These are phyloP conservation scores for Schizochytrium sp. DNA, from an alignment of 108 stramenopile genomes.

Conservation along the genomic window DNA sequence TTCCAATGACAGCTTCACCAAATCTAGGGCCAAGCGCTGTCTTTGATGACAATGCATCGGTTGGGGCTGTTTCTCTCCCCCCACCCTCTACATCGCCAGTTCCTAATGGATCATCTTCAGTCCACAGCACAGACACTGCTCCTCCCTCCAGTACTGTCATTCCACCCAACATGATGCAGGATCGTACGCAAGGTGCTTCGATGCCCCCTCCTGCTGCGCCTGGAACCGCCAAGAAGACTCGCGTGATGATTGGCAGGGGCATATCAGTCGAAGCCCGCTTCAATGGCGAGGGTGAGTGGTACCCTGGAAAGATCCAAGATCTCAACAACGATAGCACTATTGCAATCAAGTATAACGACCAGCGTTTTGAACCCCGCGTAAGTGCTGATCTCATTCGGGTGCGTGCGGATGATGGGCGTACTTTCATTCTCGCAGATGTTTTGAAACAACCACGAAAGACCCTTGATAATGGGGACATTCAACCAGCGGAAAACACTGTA, in stretches of 20 bases:
- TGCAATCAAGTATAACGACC: conserved; percentile 52
- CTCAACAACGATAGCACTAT: conserved; percentile 25
- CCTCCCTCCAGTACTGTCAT: neutral
- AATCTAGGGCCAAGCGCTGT: neutral
- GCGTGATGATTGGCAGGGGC: neutral
- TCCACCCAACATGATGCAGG: neutral
- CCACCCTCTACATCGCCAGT: neutral
- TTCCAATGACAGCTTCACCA: neutral
- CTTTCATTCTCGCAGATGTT: conserved; percentile 4
- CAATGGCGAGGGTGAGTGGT: conserved; percentile 17
- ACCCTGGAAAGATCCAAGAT: neutral
- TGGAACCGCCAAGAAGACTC: neutral
- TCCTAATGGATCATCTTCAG: neutral
- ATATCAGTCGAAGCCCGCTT: neutral
- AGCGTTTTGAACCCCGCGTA: conserved; percentile 27
- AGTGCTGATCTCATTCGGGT: neutral
- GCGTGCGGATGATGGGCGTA: neutral
- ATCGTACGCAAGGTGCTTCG: neutral
- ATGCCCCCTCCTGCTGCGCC: neutral
- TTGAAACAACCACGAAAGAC: neutral
- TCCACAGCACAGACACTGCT: conserved; percentile 19
- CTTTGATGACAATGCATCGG: conserved; percentile 1
- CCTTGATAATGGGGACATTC: neutral
- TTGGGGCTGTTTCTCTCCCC: conserved; percentile 8
- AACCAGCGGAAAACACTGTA: neutral